Evolutionary conservation across 257 asterid species (phyloP).

Genomic region (Jacaranda mimosifolia): DNA sequence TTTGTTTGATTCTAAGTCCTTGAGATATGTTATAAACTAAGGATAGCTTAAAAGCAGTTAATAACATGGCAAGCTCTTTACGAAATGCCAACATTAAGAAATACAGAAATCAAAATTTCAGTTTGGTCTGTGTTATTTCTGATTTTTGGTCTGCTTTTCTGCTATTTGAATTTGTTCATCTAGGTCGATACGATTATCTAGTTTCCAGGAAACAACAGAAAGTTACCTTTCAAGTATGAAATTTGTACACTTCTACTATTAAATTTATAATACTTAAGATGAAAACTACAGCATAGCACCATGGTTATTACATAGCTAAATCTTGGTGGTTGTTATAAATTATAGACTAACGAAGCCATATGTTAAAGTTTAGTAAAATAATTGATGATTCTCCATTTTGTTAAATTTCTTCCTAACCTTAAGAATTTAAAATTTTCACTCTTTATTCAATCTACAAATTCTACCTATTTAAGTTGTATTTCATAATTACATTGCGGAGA

Average conservation of each 20-base stretch:
- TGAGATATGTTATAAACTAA: background rate
- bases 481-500: conserved; percentile 43
- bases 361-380: background rate
- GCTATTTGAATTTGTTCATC: background rate
- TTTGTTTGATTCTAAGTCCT: conserved; percentile 2
- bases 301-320: background rate
- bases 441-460: background rate
- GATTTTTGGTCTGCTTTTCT: conserved; percentile 16
- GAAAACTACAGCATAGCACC: background rate
- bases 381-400: conserved; percentile 5
- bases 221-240: background rate
- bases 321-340: background rate
- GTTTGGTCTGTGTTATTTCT: background rate
- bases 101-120: background rate
- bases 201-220: background rate
- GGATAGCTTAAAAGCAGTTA: background rate
- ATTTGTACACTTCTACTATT: background rate
- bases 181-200: background rate
- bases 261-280: background rate
- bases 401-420: background rate
- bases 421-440: background rate
- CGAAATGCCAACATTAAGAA: background rate
- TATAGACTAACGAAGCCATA: background rate
- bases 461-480: background rate
- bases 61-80: conserved; percentile 9